A percentile compares a stretch with the other conserved stretches of the same genome.
phyloP scores from a whole-genome alignment of 129 eudicot species.

The Chrysanthemum lavandulifolium region DNA sequence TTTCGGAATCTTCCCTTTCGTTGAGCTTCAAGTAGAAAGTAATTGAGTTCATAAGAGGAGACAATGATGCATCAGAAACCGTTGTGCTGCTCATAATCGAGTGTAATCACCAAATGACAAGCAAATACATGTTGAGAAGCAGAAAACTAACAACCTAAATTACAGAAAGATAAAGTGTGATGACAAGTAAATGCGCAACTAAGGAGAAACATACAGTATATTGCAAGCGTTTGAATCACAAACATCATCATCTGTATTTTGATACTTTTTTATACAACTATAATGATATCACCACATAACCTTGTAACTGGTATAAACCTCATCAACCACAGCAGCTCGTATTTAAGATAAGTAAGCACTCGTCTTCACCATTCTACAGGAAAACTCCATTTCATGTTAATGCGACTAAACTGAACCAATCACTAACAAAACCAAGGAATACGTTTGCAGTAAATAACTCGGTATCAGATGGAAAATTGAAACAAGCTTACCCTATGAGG shows the following conservation, averaged over 20 bases:
- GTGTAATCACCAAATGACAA: constrained; percentile 73
- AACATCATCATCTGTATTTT: constrained; percentile 81
- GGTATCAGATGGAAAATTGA: too few relatives aligned
- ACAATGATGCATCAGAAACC: constrained; percentile 58
- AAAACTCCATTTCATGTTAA: constrained; percentile 26
- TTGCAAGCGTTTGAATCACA: constrained; percentile 12
- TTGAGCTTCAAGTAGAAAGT: constrained; percentile 48
- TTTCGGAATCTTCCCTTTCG: constrained; percentile 48
- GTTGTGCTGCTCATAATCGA: constrained; percentile 54
- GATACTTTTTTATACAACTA: constrained; percentile 46
- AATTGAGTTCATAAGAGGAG: constrained; percentile 61
- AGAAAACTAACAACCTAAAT: constrained; percentile 75
- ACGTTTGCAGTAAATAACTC: too few relatives aligned
- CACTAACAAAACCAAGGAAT: neutral
- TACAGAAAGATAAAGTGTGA: constrained; percentile 14
- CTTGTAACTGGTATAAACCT: constrained; percentile 62
- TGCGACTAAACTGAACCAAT: constrained; percentile 2
- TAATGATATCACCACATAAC: constrained; percentile 61
- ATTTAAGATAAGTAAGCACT: constrained; percentile 84
- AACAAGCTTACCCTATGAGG: constrained; percentile 60
- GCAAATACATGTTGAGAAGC: constrained; percentile 92
- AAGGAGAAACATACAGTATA: neutral
- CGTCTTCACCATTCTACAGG: constrained; percentile 95
- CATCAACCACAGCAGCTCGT: constrained; percentile 69
- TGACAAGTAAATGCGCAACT: too few relatives aligned